A percentile compares a stretch with the other conserved stretches of the same genome.
Conservation (phyloP, 1,284 basidiomycete species). For the Athelia sp. region DNA sequence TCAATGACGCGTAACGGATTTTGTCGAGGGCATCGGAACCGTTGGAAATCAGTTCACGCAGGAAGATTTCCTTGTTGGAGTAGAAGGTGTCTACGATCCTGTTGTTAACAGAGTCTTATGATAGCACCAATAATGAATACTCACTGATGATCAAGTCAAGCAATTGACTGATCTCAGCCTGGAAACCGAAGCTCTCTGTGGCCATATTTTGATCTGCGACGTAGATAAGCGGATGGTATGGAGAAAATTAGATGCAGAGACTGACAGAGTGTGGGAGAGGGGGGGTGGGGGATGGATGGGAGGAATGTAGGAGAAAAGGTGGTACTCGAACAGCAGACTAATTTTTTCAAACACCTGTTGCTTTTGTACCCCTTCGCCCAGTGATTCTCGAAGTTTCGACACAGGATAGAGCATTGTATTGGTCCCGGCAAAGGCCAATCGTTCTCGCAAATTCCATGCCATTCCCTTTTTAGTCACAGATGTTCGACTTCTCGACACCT, state of each 20-base stretch:
- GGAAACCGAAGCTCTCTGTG: constrained; percentile 84
- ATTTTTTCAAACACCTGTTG: constrained; percentile 6
- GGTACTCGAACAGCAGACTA: constrained; percentile 11
- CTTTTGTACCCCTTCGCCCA: constrained; percentile 37
- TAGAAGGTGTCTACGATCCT: constrained; percentile 84
- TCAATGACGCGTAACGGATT: constrained; percentile 91
- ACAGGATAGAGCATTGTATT: constrained; percentile 24
- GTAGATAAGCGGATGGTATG: constrained; percentile 7
- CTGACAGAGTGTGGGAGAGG: constrained; percentile 21
- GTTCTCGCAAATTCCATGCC: constrained; percentile 24
- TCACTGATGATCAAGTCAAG: constrained; percentile 88
- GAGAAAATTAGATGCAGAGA: constrained; percentile 12
- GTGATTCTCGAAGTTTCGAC: constrained; percentile 58
- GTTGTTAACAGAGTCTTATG: constrained; percentile 2
- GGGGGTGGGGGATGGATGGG: constrained; percentile 17
- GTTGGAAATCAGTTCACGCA: constrained; percentile 93
- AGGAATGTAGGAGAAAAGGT: constrained; percentile 8
- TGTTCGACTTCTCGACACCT: constrained; percentile 27
- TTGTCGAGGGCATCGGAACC: constrained; percentile 95
- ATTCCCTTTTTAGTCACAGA: constrained; percentile 2
- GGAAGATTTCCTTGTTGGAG: constrained; percentile 98
- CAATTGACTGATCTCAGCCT: constrained; percentile 96
- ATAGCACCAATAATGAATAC: constrained; percentile 20
- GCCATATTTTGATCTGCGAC: constrained; percentile 48
- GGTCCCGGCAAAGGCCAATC: constrained; percentile 14